A percentile compares a stretch with the other conserved stretches of the same genome.
phyloP scores from a whole-genome alignment of 306 rosid species.

The Lupinus albus region DNA sequence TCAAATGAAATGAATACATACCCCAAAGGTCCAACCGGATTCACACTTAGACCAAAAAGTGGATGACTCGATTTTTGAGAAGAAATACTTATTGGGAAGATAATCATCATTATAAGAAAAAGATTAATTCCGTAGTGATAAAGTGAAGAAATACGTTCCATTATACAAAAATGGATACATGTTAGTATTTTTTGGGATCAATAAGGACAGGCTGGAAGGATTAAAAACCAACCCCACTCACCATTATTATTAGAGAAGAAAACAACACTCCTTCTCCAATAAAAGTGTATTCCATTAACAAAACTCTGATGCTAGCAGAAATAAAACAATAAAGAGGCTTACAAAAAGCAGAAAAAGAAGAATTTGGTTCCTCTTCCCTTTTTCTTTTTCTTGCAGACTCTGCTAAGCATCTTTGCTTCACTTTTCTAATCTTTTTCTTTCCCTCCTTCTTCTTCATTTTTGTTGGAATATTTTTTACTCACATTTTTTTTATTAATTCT shows the following conservation, averaged over 20 bases:
- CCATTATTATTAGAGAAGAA: conserved; percentile 58
- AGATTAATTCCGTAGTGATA: no score
- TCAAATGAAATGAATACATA: conserved; percentile 44
- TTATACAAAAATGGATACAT: no score
- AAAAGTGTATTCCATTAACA: conserved; percentile 53
- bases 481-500: conserved; percentile 31
- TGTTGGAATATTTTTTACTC: conserved; percentile 28
- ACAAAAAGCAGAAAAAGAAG: conserved; percentile 65
- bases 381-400: conserved; percentile 67
- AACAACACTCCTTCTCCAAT: conserved; percentile 49
- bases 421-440: conserved; percentile 46
- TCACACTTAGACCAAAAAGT: no score
- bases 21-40: no score
- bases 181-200: conserved; percentile 48
- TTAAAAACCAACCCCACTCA: conserved; percentile 73
- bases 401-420: conserved; percentile 80
- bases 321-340: conserved; percentile 42
- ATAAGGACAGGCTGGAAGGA: conserved; percentile 87
- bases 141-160: no score
- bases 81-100: no score
- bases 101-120: no score
- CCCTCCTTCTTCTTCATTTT: conserved; percentile 44
- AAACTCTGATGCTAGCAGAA: conserved; percentile 41
- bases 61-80: no score
- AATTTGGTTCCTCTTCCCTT: conserved; percentile 47